Evolutionary conservation across 2,329 filamentous ascomycete genomes (phyloP).

Genomic region (Calonectria ilicicola): DNA sequence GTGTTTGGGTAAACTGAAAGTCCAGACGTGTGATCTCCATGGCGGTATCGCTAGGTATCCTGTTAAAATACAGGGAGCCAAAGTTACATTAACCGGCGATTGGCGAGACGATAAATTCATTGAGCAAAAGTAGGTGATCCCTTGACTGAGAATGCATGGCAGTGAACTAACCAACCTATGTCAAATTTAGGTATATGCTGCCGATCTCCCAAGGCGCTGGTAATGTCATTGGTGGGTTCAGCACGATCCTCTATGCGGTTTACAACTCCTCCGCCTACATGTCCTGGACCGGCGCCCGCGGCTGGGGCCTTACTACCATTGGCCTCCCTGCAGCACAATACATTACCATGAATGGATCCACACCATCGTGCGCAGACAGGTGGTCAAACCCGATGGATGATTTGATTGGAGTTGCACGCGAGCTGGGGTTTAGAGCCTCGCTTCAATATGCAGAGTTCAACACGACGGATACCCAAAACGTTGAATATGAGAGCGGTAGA

Average conservation of each 20-base stretch:
- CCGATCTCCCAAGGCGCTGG: constrained; percentile 19
- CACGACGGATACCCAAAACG: constrained; percentile 31
- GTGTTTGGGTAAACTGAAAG: constrained; percentile 25
- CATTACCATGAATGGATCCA: constrained; percentile 26
- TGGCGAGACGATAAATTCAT: constrained; percentile 37
- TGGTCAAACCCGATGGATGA: constrained; percentile 39
- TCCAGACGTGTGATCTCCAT: constrained; percentile 36
- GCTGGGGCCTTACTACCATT: constrained; percentile 18
- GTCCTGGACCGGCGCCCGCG: constrained; percentile 30
- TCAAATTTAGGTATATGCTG: constrained; percentile 36
- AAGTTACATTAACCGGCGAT: constrained; percentile 20
- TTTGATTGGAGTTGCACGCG: constrained; percentile 35
- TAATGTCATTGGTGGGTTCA: constrained; percentile 34
- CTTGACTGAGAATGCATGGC: too few relatives aligned
- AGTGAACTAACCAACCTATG: too few relatives aligned
- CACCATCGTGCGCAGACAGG: constrained; percentile 17
- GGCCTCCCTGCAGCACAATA: constrained; percentile 35
- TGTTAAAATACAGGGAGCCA: constrained; percentile 5
- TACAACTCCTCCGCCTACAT: constrained; percentile 26
- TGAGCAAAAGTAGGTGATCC: constrained; percentile 26
- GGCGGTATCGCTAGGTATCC: constrained; percentile 31
- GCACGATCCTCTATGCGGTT: constrained; percentile 22
- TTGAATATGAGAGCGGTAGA: constrained; percentile 24
- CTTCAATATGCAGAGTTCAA: constrained; percentile 34
- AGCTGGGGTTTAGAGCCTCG: constrained; percentile 36